Evolutionary conservation across 1,139 yeast genomes (phyloP), one percentile per base, ranked within the genome.

Genomic region (Wickerhamomyces sp.): DNA sequence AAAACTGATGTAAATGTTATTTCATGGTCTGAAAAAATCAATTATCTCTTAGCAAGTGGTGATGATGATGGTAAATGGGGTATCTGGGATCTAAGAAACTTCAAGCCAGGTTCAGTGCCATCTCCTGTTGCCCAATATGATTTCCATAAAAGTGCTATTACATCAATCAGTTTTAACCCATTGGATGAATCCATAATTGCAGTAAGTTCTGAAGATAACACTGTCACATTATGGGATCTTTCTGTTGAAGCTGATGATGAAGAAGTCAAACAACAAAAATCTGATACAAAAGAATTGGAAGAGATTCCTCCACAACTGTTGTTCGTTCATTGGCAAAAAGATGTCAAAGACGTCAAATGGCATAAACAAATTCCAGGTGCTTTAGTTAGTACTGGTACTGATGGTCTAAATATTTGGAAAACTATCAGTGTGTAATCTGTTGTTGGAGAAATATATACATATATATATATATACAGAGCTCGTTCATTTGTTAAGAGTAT

Each of bases 1-100:
- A 64, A 67, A 20, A 70, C 89, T 2, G 99, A 92, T 62, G 88
- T 92, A 45, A 92, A 92, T 59, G 98, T 94, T 42, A 84, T 94
- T 62, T 86, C 96, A 35, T 92, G 99, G 99, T 87, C 94, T 65
- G 76, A 76, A 45, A 86, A 86, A 58, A 84, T 90, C 49, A 83
- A 83, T 57, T 87, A 89, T 56, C 69, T 92, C 55, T 72, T 92
- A 45, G 97, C 97, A 1, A 81, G 94, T 37, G 99, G 99, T 49
- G 96, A 92, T 58, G 99, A 92, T 61, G 96, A 89, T 61, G 99
- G 99, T 46, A 68, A 81, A 25, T 92, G 97, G 96, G 89, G 95
- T 39, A 94, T 92, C 31, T 92, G 99, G 98, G 99, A 92, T 68
- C 72, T 92, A 64, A 82, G 98, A 60, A 84, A 78, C 53, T 89